Evolutionary conservation across 1,139 yeast genomes (phyloP).

Genomic region (Saccharomycopsis phalli): DNA sequence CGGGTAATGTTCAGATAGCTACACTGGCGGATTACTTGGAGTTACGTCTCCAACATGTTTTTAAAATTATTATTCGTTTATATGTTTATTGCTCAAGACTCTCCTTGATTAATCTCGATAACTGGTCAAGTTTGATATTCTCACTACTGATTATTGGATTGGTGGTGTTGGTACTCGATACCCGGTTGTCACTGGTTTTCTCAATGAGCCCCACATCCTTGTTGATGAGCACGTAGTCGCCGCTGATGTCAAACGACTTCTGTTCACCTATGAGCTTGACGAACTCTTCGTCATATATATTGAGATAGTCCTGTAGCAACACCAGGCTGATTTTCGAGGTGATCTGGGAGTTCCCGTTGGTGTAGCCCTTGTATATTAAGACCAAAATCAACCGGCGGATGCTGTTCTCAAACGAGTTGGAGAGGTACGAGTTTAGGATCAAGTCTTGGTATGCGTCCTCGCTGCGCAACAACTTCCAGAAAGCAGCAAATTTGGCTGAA

Average conservation of each 20-base stretch:
- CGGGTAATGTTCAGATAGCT: neutral
- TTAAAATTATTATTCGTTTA: too few relatives aligned
- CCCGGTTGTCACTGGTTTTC: neutral
- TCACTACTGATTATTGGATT: slow-evolving; percentile 17
- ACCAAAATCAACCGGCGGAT: slow-evolving; percentile 13
- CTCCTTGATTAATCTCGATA: slow-evolving; percentile 18
- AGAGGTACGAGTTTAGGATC: slow-evolving; percentile 14
- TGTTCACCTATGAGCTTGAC: slow-evolving; percentile 8
- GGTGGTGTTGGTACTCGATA: slow-evolving; percentile 6
- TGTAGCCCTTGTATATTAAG: slow-evolving; percentile 18
- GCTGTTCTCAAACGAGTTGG: slow-evolving; percentile 11
- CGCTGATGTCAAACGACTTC: slow-evolving; percentile 10
- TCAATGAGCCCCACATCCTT: slow-evolving; percentile 11
- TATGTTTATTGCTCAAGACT: slow-evolving; percentile 8
- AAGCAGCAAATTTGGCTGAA: slow-evolving; percentile 14
- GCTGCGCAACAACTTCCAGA: slow-evolving; percentile 17
- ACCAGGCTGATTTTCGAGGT: slow-evolving; percentile 11
- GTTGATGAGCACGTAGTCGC: slow-evolving; percentile 16
- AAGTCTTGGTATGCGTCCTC: slow-evolving; percentile 19
- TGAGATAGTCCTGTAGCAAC: slow-evolving; percentile 17
- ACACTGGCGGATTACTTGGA: neutral
- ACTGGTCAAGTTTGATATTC: slow-evolving; percentile 17
- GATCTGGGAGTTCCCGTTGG: slow-evolving; percentile 12
- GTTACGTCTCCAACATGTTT: neutral
- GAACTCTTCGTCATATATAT: slow-evolving; percentile 18